Evolutionary conservation across 2,329 filamentous ascomycete genomes (phyloP).

Genomic region (Clonostachys rhizophaga): DNA sequence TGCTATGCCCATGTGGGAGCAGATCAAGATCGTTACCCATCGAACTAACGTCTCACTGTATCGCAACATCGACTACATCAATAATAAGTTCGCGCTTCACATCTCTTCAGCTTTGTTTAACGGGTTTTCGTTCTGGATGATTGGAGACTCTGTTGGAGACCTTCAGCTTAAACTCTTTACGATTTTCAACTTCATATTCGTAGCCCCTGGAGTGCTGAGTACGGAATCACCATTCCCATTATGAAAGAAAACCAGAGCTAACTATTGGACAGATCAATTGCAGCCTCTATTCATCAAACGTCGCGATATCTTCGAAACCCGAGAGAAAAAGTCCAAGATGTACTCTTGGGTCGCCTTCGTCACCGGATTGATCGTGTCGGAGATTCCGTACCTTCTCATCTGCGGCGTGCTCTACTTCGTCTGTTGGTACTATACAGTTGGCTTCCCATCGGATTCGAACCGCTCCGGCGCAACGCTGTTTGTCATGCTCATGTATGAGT

Average conservation of each 20-base stretch:
- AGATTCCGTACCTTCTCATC: slow-evolving; percentile 38
- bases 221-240: too few relatives aligned
- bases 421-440: slow-evolving; percentile 56
- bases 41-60: slow-evolving; percentile 60
- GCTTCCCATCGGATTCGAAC: slow-evolving; percentile 34
- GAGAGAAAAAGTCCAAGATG: slow-evolving; percentile 58
- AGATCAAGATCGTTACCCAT: slow-evolving; percentile 58
- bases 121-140: slow-evolving; percentile 58
- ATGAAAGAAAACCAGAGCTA: too few relatives aligned
- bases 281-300: slow-evolving; percentile 54
- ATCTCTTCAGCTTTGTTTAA: slow-evolving; percentile 51
- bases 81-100: slow-evolving; percentile 58
- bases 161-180: slow-evolving; percentile 53
- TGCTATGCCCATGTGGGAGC: slow-evolving; percentile 60
- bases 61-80: slow-evolving; percentile 62
- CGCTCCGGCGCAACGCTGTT: slow-evolving; percentile 49
- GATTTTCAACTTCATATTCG: slow-evolving; percentile 60
- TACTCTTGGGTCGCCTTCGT: slow-evolving; percentile 57
- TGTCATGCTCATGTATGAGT: slow-evolving; percentile 55
- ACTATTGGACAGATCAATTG: slow-evolving; percentile 41
- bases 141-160: slow-evolving; percentile 43
- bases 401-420: slow-evolving; percentile 41
- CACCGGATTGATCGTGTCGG: slow-evolving; percentile 42
- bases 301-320: slow-evolving; percentile 51
- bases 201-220: slow-evolving; percentile 43